Percentiles rank a stretch among this genome's conserved stretches.
Conservation (phyloP, 768 basidiomycete species). For the Pleurotus cornucopiae region DNA sequence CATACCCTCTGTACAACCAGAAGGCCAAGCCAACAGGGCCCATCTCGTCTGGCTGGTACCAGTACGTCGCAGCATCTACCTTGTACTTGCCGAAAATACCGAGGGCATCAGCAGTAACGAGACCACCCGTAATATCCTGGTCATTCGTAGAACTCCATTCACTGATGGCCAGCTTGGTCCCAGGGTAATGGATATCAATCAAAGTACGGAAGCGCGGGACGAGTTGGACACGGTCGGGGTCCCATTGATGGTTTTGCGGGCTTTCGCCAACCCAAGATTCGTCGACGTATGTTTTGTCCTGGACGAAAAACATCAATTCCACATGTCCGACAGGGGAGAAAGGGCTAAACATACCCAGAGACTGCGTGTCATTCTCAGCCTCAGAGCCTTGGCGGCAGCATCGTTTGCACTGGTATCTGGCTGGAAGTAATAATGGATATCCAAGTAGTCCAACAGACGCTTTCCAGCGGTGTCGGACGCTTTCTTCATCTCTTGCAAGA, state of each 20-base stretch:
- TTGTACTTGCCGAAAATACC: constrained; percentile 47
- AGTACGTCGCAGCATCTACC: constrained; percentile 52
- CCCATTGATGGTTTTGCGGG: constrained; percentile 44
- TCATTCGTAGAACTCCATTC: constrained; percentile 49
- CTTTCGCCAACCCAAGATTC: constrained; percentile 47
- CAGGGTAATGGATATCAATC: constrained; percentile 47
- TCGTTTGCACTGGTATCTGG: constrained; percentile 51
- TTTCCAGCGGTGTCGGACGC: constrained; percentile 29
- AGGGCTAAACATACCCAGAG: constrained; percentile 34
- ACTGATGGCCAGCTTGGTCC: constrained; percentile 49
- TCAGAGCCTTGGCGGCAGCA: constrained; percentile 44
- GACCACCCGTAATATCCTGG: constrained; percentile 48
- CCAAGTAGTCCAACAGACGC: constrained; percentile 49
- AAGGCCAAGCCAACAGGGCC: constrained; percentile 50
- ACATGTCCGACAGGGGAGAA: neutral
- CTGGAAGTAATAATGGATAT: constrained; percentile 54
- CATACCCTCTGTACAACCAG: constrained; percentile 53
- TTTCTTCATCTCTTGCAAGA: constrained; percentile 44
- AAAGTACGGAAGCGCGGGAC: constrained; percentile 48
- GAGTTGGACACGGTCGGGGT: constrained; percentile 37
- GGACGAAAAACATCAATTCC: neutral
- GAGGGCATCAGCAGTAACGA: constrained; percentile 46
- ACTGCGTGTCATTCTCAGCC: constrained; percentile 45
- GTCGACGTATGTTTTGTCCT: constrained; percentile 47
- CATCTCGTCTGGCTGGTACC: constrained; percentile 41